phyloP scores from a whole-genome alignment of 2,329 filamentous ascomycete genomes.

The Calcarisporium arbuscula region DNA sequence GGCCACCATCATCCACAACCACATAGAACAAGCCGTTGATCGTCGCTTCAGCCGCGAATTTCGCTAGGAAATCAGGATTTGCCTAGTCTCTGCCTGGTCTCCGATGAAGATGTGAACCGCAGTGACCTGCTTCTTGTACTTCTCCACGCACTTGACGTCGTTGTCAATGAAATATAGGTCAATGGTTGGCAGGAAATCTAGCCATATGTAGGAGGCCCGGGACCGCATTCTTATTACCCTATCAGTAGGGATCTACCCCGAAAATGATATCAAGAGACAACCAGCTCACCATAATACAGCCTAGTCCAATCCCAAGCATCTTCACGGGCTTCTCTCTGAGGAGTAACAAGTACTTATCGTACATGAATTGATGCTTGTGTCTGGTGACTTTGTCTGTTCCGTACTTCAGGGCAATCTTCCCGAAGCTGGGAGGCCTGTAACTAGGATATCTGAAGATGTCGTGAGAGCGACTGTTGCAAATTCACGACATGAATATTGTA shows the following conservation, averaged over 20 bases:
- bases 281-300: conserved; percentile 30
- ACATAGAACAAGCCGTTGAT: conserved; percentile 27
- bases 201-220: conserved; percentile 33
- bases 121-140: conserved; percentile 25
- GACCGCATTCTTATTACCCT: conserved; percentile 26
- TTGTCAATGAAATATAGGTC: conserved; percentile 36
- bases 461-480: background rate
- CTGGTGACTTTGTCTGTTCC: conserved; percentile 33
- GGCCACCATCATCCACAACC: conserved; percentile 33
- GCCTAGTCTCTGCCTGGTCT: conserved; percentile 35
- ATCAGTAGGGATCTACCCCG: too few species aligned
- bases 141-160: conserved; percentile 27
- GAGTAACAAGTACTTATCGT: conserved; percentile 29
- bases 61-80: conserved; percentile 26
- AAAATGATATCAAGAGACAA: too few species aligned
- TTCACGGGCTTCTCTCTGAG: conserved; percentile 26
- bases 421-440: conserved; percentile 11
- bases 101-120: conserved; percentile 32
- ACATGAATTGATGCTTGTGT: conserved; percentile 33
- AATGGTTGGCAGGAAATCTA: conserved; percentile 30
- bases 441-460: background rate
- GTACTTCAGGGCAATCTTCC: conserved; percentile 24
- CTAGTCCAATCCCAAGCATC: conserved; percentile 35
- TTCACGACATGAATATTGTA: too few species aligned
- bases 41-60: conserved; percentile 25